Base-by-base conservation (phyloP, 495 filamentous ascomycete species). In the Elaphomyces granulatus region DNA sequence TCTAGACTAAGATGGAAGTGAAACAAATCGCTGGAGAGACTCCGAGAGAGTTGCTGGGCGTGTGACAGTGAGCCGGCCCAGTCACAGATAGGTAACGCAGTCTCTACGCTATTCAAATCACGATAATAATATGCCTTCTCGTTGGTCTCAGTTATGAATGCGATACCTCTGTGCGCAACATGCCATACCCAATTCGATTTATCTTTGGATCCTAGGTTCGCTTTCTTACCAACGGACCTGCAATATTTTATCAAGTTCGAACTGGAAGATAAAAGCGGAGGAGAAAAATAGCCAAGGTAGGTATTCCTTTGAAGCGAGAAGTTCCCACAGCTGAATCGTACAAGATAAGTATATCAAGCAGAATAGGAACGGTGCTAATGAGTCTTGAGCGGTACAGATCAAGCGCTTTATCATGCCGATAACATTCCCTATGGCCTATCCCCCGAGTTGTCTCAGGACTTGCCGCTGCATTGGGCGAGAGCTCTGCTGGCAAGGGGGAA, bases 201-300 rank as follows among this genome's bases (percentile, higher is more conserved):
- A 7, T 6, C 36, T 26, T 4, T 32, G 0, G 45, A 47, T 31
- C 45, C 45, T 19, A 35, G 45, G 3, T 40, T 37, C 23, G 20
- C 38, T 17, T 43, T 47, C 20, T 12, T 47, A 8, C 45, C 45
- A 8, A 38, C 33, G 2, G 45, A 47, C 30, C 36, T 47, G 2
- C 15, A 42, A 14, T 41, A 23, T 32, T 46, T 43, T 14, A 43
- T 32, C n/a, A 15, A 51, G 16, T 45, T 42, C 17, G 50, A 50
- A 34, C n/a, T 34, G 1, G 31, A 42, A 36, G 43, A 50, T 17
- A 23, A 23, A 20, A 41, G 15, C 20, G 42, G 2, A 43, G 38
- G 35, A 20, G 31, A 8, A 38, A 10, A 1, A n/a, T 36, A 8
- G 10, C 18, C 1, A 19, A 20, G 9, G 35, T 10, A 9, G 41